Conservation (phyloP, 208 protist genomes). For the Wallacemonas sp. region DNA sequence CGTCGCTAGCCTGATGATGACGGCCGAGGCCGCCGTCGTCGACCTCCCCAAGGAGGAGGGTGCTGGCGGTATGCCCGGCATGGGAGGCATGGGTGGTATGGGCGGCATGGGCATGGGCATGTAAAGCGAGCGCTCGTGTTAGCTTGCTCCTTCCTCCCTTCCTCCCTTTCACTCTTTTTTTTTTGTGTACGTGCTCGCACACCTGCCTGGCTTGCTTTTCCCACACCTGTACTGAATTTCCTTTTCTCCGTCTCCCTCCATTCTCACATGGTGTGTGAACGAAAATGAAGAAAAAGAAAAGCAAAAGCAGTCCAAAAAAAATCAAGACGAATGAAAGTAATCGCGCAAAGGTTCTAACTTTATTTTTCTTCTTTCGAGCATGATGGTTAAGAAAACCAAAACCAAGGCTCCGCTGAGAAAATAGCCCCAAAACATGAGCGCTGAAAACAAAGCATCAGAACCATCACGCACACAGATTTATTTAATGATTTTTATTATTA, state of each 20-base stretch:
- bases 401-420: too few species aligned
- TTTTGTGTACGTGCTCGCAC: not conserved
- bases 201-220: not conserved
- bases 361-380: too few species aligned
- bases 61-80: constrained; percentile 43
- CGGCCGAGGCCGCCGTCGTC: constrained; percentile 94
- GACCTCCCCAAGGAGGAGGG: constrained; percentile 53
- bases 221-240: constrained; percentile 9
- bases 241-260: not conserved
- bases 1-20: constrained; percentile 98
- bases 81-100: constrained; percentile 54
- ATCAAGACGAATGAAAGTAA: too few species aligned
- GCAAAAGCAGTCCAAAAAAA: not conserved
- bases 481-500: not conserved
- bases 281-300: too few species aligned
- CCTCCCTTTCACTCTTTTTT: constrained; percentile 1
- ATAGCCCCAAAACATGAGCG: too few species aligned
- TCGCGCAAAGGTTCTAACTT: too few species aligned
- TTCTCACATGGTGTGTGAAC: too few species aligned
- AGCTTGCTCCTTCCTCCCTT: constrained; percentile 1
- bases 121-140: constrained; percentile 15
- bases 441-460: too few species aligned
- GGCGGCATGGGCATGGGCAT: constrained; percentile 60
- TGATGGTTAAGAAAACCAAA: too few species aligned
- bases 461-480: not conserved